phyloP scores from a whole-genome alignment of 192 early-diverging fungal genomes.

The Spizellomyces sp. region DNA sequence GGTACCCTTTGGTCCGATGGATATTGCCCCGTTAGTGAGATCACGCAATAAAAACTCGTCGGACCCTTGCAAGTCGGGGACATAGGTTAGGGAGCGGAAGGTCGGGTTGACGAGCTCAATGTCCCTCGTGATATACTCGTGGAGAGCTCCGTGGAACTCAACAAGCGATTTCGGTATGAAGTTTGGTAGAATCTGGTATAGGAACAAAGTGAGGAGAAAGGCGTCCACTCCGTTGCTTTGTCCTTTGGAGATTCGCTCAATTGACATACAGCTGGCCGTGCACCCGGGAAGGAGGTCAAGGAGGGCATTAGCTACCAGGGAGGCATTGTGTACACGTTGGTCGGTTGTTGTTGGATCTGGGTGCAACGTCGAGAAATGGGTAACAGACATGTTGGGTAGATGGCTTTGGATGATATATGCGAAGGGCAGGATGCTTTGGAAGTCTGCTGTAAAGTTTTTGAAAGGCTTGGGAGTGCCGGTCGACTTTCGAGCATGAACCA shows the following conservation, averaged over 20 bases:
- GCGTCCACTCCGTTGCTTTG: slow-evolving; percentile 28
- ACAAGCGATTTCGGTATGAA: slow-evolving; percentile 44
- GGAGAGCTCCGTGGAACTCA: slow-evolving; percentile 47
- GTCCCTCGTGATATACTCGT: slow-evolving; percentile 35
- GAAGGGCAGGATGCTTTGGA: slow-evolving; percentile 32
- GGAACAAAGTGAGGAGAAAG: slow-evolving; percentile 43
- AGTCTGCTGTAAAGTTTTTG: slow-evolving; percentile 41
- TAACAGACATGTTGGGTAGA: slow-evolving; percentile 29
- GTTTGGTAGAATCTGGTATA: slow-evolving; percentile 53
- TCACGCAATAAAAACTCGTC: slow-evolving; percentile 25
- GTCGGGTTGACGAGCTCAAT: slow-evolving; percentile 52
- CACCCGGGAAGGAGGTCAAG: slow-evolving; percentile 41
- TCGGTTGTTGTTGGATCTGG: slow-evolving; percentile 13
- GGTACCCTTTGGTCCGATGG: slow-evolving; percentile 21
- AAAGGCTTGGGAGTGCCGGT: slow-evolving; percentile 31
- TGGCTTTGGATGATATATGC: slow-evolving; percentile 43
- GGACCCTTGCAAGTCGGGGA: slow-evolving; percentile 32
- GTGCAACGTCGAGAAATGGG: slow-evolving; percentile 31
- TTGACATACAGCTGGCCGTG: not conserved
- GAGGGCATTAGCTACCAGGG: slow-evolving; percentile 28
- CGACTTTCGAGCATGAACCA: slow-evolving; percentile 19
- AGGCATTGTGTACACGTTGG: slow-evolving; percentile 27
- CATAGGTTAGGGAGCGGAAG: slow-evolving; percentile 34
- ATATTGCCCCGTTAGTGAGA: not conserved
- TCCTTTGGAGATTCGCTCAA: slow-evolving; percentile 22